phyloP scores from a whole-genome alignment of 2,329 filamentous ascomycete species.

The Phialemoniopsis sp. region DNA sequence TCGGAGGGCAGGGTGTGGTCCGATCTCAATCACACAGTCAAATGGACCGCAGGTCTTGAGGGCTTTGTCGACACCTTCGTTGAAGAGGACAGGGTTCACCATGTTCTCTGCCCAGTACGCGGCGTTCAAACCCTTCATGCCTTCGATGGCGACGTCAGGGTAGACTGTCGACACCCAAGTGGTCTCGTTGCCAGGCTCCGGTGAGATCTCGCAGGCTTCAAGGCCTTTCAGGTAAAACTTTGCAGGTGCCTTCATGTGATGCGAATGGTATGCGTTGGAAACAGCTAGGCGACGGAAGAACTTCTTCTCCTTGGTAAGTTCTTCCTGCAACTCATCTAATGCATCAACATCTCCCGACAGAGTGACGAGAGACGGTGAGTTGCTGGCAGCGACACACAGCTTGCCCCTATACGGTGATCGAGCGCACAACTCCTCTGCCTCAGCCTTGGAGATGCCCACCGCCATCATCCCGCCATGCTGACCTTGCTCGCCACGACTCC shows the following conservation, averaged over 20 bases:
- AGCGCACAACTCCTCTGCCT: constrained; percentile 18
- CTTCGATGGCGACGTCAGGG: constrained; percentile 5
- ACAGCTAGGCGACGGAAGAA: constrained; percentile 31
- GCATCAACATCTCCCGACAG: constrained; percentile 27
- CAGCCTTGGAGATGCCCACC: constrained; percentile 19
- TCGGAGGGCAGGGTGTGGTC: constrained; percentile 39
- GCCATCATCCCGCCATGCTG: constrained; percentile 28
- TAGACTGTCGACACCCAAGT: constrained; percentile 35
- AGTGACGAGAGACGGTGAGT: constrained; percentile 24
- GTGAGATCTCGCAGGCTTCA: constrained; percentile 17
- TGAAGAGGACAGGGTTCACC: constrained; percentile 36
- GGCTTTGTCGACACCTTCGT: constrained; percentile 28
- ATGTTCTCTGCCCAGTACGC: constrained; percentile 42
- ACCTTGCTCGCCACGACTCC: constrained; percentile 10
- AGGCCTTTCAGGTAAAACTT: constrained; percentile 25
- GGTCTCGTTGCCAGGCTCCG: constrained; percentile 14
- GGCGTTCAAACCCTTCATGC: constrained; percentile 9
- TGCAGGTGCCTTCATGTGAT: constrained; percentile 35
- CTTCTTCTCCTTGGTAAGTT: constrained; percentile 15
- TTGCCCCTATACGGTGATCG: constrained; percentile 15
- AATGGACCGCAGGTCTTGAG: constrained; percentile 15
- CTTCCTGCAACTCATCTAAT: constrained; percentile 14
- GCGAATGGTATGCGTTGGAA: constrained; percentile 45
- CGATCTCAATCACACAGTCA: constrained; percentile 36
- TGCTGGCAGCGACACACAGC: constrained; percentile 23